Base-by-base conservation (phyloP, 495 filamentous ascomycete genomes). In the Neurospora intermedia region DNA sequence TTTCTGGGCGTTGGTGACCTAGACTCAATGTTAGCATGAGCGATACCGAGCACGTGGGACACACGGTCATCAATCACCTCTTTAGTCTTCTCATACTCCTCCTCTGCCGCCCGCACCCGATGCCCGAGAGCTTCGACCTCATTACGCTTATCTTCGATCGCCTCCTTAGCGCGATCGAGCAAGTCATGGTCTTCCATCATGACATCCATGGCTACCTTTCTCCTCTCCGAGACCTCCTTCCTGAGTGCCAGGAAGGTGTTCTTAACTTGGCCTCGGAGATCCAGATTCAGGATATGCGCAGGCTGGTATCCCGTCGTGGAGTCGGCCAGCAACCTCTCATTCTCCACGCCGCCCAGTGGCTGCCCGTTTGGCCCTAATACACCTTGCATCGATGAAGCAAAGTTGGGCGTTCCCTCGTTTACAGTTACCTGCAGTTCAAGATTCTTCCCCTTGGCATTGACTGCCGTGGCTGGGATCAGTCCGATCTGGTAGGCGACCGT, bases 81-180 rank as follows among this genome's bases (percentile, higher is more conserved):
- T 80, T 95, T 94, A 43, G 92, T 93, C 79, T 92, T 92, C 80
- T 98, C 94, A 77, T 94, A 97, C 78, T 98, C 96, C 80, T 96
- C 93, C 78, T 96, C 91, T 10, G 94, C 94, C 4, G 91, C 91
- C 69, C 91, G 88, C 45, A 94, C 90, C 73, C 90, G 87, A 80
- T 97, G 94, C 74, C 93, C 91, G n/a, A 99, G 84, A 10, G 92
- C 90, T 79, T 97, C 96, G 10, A 98, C 92, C 82, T 99, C 96
- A 75, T 89, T 90, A 54, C 89, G 86, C 81, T 97, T 97, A 80
- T 99, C 96, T 76, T 96, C 94, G 82, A 98, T 93, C 31, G 93
- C 93, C 82, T 98, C 96, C 80, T 93, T 93, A 80, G 96, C 93
- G 71, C 91, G 91, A 76, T 98, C 94, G 39, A 98, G 89, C 71